Percentiles rank a stretch among this genome's conserved stretches.
These are phyloP conservation scores for Aschersonia sp. DNA, from an alignment of 2,329 filamentous ascomycete genomes.

Conservation along the genomic window DNA sequence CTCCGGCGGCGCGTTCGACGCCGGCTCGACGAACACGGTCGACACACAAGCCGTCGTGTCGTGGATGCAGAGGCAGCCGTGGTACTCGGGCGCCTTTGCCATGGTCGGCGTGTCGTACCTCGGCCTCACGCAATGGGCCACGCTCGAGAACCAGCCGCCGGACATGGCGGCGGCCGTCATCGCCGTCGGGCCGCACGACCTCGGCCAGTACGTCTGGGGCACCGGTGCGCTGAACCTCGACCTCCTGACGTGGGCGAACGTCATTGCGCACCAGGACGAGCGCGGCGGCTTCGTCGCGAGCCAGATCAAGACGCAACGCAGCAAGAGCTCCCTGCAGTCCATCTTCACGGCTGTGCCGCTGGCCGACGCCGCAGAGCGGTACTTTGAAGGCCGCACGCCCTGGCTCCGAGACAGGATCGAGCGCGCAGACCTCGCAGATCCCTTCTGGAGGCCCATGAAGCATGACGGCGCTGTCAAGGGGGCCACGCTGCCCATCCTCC, in stretches of 20 bases:
- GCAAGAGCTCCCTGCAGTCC: not conserved
- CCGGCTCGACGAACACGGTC: not conserved
- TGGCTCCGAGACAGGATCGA: not conserved
- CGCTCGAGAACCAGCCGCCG: not conserved
- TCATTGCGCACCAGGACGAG: not conserved
- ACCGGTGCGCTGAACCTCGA: not conserved
- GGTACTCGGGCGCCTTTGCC: constrained; percentile 1
- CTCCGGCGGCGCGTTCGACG: not conserved
- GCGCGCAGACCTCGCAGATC: not conserved
- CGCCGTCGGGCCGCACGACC: not conserved
- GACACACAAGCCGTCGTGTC: not conserved
- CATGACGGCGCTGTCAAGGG: not conserved
- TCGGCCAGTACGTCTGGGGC: not conserved
- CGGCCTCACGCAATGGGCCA: constrained; percentile 1
- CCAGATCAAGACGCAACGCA: not conserved
- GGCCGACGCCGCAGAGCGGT: not conserved
- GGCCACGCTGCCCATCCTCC: not conserved
- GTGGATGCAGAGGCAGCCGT: not conserved
- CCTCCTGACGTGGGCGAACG: not conserved
- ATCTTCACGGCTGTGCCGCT: not conserved
- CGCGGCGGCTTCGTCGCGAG: not conserved
- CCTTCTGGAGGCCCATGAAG: not conserved
- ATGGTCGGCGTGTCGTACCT: not conserved
- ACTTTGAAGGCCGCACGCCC: not conserved
- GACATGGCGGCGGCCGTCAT: not conserved